Percentiles rank a stretch among this genome's conserved stretches.
phyloP scores from a whole-genome alignment of 768 basidiomycete species.

The Tremella fuciformis region DNA sequence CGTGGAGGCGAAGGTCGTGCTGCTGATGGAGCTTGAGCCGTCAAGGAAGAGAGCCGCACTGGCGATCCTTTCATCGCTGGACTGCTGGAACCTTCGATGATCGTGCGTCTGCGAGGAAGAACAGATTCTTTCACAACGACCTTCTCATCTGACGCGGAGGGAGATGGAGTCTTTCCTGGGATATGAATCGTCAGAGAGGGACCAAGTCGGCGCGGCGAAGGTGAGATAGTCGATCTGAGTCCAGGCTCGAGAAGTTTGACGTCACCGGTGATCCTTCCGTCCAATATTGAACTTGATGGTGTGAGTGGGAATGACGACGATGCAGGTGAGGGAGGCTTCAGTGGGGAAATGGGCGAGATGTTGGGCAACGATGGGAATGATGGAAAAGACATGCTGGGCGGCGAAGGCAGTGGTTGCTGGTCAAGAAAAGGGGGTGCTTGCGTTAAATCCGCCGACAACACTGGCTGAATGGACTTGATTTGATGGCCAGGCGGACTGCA shows the following conservation, averaged over 20 bases:
- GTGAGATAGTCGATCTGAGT: constrained; percentile 2
- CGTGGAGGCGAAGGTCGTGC: too few species aligned
- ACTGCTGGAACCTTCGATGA: constrained; percentile 19
- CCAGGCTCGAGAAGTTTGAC: not conserved
- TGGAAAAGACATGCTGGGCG: constrained; percentile 29
- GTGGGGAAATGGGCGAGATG: constrained; percentile 33
- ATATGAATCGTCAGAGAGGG: constrained; percentile 11
- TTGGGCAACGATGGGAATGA: constrained; percentile 18
- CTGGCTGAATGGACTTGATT: too few species aligned
- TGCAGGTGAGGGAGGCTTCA: constrained; percentile 6
- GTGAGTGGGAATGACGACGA: constrained; percentile 11
- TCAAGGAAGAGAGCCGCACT: constrained; percentile 9
- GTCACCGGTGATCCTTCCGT: not conserved
- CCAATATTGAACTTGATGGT: constrained; percentile 7
- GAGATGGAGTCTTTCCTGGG: not conserved
- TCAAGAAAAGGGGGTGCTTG: not conserved
- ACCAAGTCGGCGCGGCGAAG: constrained; percentile 16
- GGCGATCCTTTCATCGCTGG: constrained; percentile 14
- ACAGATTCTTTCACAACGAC: not conserved
- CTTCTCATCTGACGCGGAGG: not conserved
- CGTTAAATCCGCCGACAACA: too few species aligned
- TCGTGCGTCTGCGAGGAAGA: constrained; percentile 28
- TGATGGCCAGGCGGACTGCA: not conserved
- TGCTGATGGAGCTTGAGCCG: not conserved
- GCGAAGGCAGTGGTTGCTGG: constrained; percentile 8